Evolutionary conservation across 2,329 filamentous ascomycete genomes (phyloP), one percentile per base, ranked within the genome.

Genomic region (Endothia cerciana): DNA sequence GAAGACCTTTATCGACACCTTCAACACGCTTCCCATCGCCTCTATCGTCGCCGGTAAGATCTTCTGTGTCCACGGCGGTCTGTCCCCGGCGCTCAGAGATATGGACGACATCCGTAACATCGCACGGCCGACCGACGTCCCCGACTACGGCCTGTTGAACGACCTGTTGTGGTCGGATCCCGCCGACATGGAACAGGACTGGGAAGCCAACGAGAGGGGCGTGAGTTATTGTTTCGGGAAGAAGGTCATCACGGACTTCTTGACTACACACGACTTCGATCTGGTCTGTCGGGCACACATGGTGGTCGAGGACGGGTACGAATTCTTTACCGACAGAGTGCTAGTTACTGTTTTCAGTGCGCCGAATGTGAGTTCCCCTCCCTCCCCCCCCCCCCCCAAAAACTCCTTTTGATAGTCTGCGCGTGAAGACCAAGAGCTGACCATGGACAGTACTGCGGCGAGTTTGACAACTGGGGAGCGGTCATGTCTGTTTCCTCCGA

Each of bases 51-150:
- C 94, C 2, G 93, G 92, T 71, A 98, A 98, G 82, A 98, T 98
- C 65, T 98, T 97, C 77, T 97, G 94, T 74, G 94, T 98, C 19
- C 95, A 99, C 74, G 95, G 95, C 60, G 95, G 95, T 17, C 83
- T 99, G 28, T 97, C 94, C 15, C 95, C 95, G 1, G 94, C 92
- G 58, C 84, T 99, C 60, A 90, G 91, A 64, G 94, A 98, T 74
- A 99, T 99, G 95, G 95, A 98, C 73, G 94, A 99, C 76, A 99
- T 99, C 72, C 90, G 95, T 71, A 91, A 96, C 75, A 98, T 99
- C 78, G 92, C 92, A 60, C 89, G 95, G 64, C 95, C 95, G 13
- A 99, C 95, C 1, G 95, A 99, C 75, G 95, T 99, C 25, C 95
- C 95, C 7, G 95, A 99, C 75, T 98, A 97, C 76, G 95, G 95